A percentile compares a stretch with the other conserved stretches of the same genome.
Evolutionary conservation across 441 rosid species (phyloP).

Genomic region (Pelargonium fulgidum): DNA sequence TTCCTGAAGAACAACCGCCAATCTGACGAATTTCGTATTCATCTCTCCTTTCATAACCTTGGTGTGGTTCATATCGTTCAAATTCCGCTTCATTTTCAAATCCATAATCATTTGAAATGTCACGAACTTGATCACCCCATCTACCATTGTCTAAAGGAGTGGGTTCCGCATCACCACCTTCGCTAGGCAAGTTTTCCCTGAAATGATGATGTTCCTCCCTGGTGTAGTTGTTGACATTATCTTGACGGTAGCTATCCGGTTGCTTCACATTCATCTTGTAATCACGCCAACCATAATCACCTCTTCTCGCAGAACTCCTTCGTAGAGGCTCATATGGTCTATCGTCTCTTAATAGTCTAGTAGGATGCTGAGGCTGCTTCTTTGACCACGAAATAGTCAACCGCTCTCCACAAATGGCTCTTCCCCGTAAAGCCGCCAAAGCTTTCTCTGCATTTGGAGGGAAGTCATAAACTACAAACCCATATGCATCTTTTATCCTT

Average conservation of each 20-base stretch:
- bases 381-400: slow-evolving; percentile 46
- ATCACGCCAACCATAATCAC: slow-evolving; percentile 17
- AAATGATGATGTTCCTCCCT: slow-evolving; percentile 24
- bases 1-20: slow-evolving; percentile 21
- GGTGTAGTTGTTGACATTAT: slow-evolving; percentile 8
- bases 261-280: slow-evolving; percentile 18
- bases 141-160: slow-evolving; percentile 27
- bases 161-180: slow-evolving; percentile 22
- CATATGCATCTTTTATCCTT: slow-evolving; percentile 41
- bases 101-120: slow-evolving; percentile 22
- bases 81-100: slow-evolving; percentile 23
- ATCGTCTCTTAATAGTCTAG: slow-evolving; percentile 23
- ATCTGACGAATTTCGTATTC: slow-evolving; percentile 20
- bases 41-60: slow-evolving; percentile 23
- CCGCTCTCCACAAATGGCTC: slow-evolving; percentile 37
- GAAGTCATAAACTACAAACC: slow-evolving; percentile 43
- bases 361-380: slow-evolving; percentile 36
- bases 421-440: slow-evolving; percentile 33
- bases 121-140: slow-evolving; percentile 33
- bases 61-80: slow-evolving; percentile 32
- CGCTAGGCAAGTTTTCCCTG: slow-evolving; percentile 23
- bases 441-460: slow-evolving; percentile 46
- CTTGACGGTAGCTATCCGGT: slow-evolving; percentile 14
- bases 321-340: slow-evolving; percentile 20
- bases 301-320: slow-evolving; percentile 19